These are phyloP conservation scores for Heliamphora pulchella DNA, from an alignment of 179 eudicot genomes.

Conservation along the genomic window DNA sequence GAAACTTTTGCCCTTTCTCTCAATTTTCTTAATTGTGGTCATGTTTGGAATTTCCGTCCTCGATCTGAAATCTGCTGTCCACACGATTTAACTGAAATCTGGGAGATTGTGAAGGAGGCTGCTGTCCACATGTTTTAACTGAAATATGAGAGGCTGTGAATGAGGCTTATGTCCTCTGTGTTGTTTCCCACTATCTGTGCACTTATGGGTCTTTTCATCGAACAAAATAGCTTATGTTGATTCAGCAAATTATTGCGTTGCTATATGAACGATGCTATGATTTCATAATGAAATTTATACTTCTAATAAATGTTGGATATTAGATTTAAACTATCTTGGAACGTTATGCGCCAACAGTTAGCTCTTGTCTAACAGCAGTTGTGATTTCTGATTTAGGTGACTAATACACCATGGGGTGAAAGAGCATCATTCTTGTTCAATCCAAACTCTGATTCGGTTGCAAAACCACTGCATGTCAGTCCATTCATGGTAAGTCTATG, in stretches of 20 bases:
- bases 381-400: constrained; percentile 47
- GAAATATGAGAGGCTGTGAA: neutral
- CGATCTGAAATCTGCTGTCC: too few species aligned
- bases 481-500: constrained; percentile 75
- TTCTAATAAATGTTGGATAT: neutral
- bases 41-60: too few species aligned
- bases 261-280: neutral
- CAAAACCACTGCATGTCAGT: constrained; percentile 85
- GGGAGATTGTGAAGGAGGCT: neutral
- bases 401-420: constrained; percentile 98
- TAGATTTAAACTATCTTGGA: neutral
- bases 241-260: neutral
- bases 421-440: constrained; percentile 64
- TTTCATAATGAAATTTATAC: neutral
- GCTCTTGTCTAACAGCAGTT: constrained; percentile 11
- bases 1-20: too few species aligned
- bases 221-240: neutral
- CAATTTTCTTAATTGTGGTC: too few species aligned
- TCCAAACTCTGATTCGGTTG: constrained; percentile 63
- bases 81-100: too few species aligned
- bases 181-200: neutral
- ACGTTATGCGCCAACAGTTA: neutral
- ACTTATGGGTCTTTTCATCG: neutral
- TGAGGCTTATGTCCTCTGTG: neutral
- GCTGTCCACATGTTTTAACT: neutral